Percentiles rank a stretch among this genome's conserved stretches.
Evolutionary conservation across 2,329 filamentous ascomycete species (phyloP).

Genomic region (Ophiostoma australiae): DNA sequence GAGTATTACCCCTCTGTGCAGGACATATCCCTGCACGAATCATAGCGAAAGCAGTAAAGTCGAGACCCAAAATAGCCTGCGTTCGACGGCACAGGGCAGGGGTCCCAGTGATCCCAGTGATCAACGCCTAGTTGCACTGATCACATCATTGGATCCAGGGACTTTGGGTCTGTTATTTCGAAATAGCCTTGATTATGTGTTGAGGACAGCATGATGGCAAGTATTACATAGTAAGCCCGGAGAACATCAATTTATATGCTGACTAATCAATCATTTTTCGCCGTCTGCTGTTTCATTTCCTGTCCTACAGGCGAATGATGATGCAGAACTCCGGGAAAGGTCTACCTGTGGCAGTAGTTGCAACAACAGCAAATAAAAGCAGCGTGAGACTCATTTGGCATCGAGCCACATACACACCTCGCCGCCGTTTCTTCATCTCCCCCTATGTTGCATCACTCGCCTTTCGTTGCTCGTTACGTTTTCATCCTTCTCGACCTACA

Average conservation of each 20-base stretch:
- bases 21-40: background rate
- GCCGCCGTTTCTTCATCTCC: background rate
- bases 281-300: background rate
- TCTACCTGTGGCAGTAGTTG: no score
- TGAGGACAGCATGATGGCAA: background rate
- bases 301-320: background rate
- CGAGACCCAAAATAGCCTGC: background rate
- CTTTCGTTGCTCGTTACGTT: no score
- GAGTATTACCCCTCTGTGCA: background rate
- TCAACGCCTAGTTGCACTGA: background rate
- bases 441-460: no score
- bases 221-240: no score
- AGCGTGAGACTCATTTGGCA: background rate
- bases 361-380: background rate
- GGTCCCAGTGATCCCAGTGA: background rate
- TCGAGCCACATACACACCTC: background rate
- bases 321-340: background rate
- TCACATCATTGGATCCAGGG: no score
- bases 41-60: background rate
- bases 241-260: background rate
- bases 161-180: no score
- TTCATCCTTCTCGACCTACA: background rate
- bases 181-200: no score
- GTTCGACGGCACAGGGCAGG: background rate
- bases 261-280: background rate